Percentiles rank a stretch among this genome's conserved stretches.
Conservation (phyloP, 1,139 yeast genomes). For the Nakaseomyces delphensis region DNA sequence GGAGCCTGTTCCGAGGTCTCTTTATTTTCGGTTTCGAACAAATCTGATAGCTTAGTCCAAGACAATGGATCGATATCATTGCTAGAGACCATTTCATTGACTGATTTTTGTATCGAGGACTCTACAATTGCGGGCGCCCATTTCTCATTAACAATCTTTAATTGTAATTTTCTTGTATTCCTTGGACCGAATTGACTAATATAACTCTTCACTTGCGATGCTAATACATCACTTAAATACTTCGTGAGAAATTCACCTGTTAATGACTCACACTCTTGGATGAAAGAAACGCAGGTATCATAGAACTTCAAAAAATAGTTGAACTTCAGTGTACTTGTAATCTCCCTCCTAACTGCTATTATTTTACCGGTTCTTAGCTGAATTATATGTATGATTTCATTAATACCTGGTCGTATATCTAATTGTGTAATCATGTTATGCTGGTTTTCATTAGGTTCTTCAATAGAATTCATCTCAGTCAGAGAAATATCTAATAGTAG, state of each 20-base stretch:
- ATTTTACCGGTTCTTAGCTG: slow-evolving; percentile 75
- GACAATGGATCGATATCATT: slow-evolving; percentile 40
- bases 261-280: slow-evolving; percentile 76
- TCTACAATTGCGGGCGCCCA: slow-evolving; percentile 70
- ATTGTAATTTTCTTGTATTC: slow-evolving; percentile 38
- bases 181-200: slow-evolving; percentile 49
- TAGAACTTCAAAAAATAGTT: slow-evolving; percentile 57
- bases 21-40: slow-evolving; percentile 14
- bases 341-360: slow-evolving; percentile 67
- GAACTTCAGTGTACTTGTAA: slow-evolving; percentile 49
- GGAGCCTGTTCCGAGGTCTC: slow-evolving; percentile 12
- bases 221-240: slow-evolving; percentile 56
- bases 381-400: slow-evolving; percentile 60
- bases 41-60: slow-evolving; percentile 43
- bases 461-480: slow-evolving; percentile 37
- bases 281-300: slow-evolving; percentile 57
- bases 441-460: slow-evolving; percentile 24
- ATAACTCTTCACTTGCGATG: slow-evolving; percentile 58
- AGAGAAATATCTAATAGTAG: slow-evolving; percentile 65
- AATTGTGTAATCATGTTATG: slow-evolving; percentile 44
- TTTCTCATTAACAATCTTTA: slow-evolving; percentile 53
- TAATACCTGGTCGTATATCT: slow-evolving; percentile 48
- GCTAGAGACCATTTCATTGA: slow-evolving; percentile 49
- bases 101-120: slow-evolving; percentile 39
- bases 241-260: slow-evolving; percentile 63